Percentiles rank a stretch among this genome's conserved stretches.
phyloP scores from a whole-genome alignment of 495 filamentous ascomycete genomes.

The Massariosphaeria phaeospora region DNA sequence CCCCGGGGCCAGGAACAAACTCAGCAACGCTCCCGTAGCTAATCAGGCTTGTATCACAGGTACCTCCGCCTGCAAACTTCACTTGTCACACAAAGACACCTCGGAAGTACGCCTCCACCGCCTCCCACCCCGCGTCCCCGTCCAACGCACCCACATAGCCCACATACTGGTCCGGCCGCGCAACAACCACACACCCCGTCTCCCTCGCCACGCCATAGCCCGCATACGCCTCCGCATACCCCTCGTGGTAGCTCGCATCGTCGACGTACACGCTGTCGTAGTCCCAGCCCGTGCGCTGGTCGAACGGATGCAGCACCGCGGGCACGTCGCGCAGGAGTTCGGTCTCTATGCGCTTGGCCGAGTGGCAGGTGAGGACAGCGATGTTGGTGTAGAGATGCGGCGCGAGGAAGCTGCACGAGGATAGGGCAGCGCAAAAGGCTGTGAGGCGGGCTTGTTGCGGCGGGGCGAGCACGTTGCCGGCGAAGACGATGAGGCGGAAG shows the following conservation, averaged over 20 bases:
- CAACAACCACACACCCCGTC: constrained; percentile 56
- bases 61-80: no score
- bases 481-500: constrained; percentile 62
- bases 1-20: no score
- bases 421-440: constrained; percentile 44
- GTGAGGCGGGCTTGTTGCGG: constrained; percentile 46
- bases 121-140: constrained; percentile 44
- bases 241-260: constrained; percentile 55
- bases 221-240: constrained; percentile 58
- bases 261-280: constrained; percentile 65
- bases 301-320: constrained; percentile 52
- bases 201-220: constrained; percentile 58
- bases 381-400: constrained; percentile 48
- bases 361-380: constrained; percentile 60
- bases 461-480: constrained; percentile 52
- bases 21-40: no score
- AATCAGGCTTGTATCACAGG: no score
- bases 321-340: constrained; percentile 56
- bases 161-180: constrained; percentile 65
- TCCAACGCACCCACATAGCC: constrained; percentile 54
- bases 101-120: constrained; percentile 36
- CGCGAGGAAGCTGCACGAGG: constrained; percentile 39
- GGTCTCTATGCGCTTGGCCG: constrained; percentile 46
- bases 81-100: no score
- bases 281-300: constrained; percentile 57